Evolutionary conservation across 2,329 filamentous ascomycete species (phyloP).

Genomic region (Westerdykella sp.): DNA sequence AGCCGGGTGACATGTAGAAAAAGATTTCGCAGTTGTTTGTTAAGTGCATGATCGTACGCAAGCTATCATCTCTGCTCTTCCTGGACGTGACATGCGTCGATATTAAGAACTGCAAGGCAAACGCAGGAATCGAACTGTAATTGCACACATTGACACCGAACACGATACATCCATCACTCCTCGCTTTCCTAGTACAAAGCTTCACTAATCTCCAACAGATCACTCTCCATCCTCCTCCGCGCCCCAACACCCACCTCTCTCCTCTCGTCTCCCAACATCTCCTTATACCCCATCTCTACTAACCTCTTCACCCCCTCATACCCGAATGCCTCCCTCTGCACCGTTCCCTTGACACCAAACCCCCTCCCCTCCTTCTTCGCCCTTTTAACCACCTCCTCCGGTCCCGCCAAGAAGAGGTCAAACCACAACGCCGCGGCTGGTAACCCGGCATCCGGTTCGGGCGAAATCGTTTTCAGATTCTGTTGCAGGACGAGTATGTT

Average conservation of each 20-base stretch:
- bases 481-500: conserved; percentile 95
- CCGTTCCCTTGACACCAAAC: conserved; percentile 21
- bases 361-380: conserved; percentile 45
- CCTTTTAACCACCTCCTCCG: conserved; percentile 58
- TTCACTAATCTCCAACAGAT: conserved; percentile 64
- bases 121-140: too few relatives aligned
- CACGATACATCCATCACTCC: neutral
- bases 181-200: conserved; percentile 48
- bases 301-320: conserved; percentile 39
- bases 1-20: neutral
- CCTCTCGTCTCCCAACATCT: conserved; percentile 57
- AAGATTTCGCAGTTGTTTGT: neutral
- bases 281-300: conserved; percentile 37
- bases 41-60: too few relatives aligned
- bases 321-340: conserved; percentile 26
- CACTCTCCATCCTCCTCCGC: conserved; percentile 63
- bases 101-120: too few relatives aligned
- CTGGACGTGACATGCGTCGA: too few relatives aligned
- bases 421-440: conserved; percentile 62
- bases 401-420: conserved; percentile 58
- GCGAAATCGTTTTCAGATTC: conserved; percentile 78
- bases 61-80: too few relatives aligned
- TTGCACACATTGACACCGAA: too few relatives aligned
- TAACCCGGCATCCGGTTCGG: conserved; percentile 61
- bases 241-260: conserved; percentile 55